Percentiles rank a stretch among this genome's conserved stretches.
These are phyloP conservation scores for Dictyophora rubrovolvata DNA, from an alignment of 768 basidiomycete species.

Conservation along the genomic window DNA sequence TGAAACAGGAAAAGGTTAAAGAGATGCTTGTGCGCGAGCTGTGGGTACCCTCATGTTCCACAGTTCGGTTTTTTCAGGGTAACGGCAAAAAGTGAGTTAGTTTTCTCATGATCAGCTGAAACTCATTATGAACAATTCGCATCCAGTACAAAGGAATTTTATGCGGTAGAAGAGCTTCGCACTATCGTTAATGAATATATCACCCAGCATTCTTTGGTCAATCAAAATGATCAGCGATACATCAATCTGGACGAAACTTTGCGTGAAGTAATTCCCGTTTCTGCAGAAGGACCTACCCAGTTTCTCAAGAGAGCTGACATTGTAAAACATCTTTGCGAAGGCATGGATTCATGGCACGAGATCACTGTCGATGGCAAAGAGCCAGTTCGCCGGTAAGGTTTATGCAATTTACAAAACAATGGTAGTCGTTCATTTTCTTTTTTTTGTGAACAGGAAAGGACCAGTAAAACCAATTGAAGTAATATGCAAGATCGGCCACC, in stretches of 20 bases:
- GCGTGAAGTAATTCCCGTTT: constrained; percentile 21
- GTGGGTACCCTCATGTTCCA: constrained; percentile 51
- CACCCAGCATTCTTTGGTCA: constrained; percentile 47
- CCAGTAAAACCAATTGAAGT: constrained; percentile 53
- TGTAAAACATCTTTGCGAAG: constrained; percentile 38
- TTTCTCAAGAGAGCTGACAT: constrained; percentile 64
- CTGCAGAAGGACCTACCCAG: constrained; percentile 24
- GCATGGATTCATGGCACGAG: constrained; percentile 76
- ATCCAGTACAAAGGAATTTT: constrained; percentile 41
- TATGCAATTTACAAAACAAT: not conserved
- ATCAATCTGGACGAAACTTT: constrained; percentile 38
- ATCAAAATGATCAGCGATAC: constrained; percentile 54
- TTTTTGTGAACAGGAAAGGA: constrained; percentile 52
- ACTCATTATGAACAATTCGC: not conserved
- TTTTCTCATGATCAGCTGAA: not conserved
- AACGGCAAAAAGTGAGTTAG: not conserved
- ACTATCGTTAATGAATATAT: constrained; percentile 55
- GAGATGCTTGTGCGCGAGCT: constrained; percentile 56
- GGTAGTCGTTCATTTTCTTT: not conserved
- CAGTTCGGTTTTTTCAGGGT: not conserved
- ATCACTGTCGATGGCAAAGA: constrained; percentile 46
- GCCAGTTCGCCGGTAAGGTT: constrained; percentile 45
- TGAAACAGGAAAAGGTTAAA: constrained; percentile 29
- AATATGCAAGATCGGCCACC: constrained; percentile 68
- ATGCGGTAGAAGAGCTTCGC: constrained; percentile 47